Base-by-base conservation (phyloP, 2,329 filamentous ascomycete species). In the Fusarium napiforme region DNA sequence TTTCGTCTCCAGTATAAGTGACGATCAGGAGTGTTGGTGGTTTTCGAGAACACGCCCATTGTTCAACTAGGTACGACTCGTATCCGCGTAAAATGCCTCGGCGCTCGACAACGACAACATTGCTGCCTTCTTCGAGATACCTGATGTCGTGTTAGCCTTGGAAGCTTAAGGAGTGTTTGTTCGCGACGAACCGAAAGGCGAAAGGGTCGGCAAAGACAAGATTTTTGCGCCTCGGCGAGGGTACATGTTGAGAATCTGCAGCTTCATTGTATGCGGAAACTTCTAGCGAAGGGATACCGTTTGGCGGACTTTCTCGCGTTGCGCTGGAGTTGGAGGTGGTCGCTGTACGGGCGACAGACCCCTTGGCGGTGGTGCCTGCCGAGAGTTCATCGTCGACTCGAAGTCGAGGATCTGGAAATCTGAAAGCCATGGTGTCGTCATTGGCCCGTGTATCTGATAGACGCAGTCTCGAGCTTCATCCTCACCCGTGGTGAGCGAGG, bases 41-140 rank as follows among this genome's bases (percentile, higher is more conserved):
- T 64, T 91, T 89, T 59, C 96, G 91, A 18, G 96, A 98, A 82
- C 95, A 98, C 10, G 94, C 94, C 96, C 96, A 99, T 86, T 99
- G 96, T 82, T 98, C 96, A 73, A 98, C 94, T 21, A 98, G 84
- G 82, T 98, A 98, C 70, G 96, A 87, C 81, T 98, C 95, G 83
- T 98, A 98, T 74, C 96, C 96, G 69, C 89, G 85, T 10, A 99
- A 87, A 56, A 88, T 85, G 56, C 88, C 87, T 62, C 90, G 90
- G 60, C 92, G 91, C 75, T 95, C 90, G 72, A 97, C 86, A 12
- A 97, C 90, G 7, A 86, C 87, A 8, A 94, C 95, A 9, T 89
- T 90, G 3, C 91, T 86, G 73, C 98, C 96, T 79, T 97, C 93
- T 84, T 97, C 93, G 28, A 99, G 89, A 79, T 96, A 97, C 71